Evolutionary conservation across 164 flowering plant genomes (phyloP), one percentile per base, ranked within the genome.

Genomic region (Annona squamosa): DNA sequence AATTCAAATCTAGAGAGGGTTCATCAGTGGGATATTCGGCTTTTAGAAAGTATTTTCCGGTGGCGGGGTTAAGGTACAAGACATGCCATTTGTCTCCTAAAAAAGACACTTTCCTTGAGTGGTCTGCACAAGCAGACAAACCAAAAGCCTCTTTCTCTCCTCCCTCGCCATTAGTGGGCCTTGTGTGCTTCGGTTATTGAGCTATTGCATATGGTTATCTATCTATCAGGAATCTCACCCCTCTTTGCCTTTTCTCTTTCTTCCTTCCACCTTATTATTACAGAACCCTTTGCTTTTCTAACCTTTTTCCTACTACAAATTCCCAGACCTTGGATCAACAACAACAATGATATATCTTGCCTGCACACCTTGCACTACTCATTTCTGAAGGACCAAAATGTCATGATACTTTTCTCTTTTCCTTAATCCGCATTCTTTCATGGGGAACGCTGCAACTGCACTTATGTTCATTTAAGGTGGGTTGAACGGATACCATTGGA

Each of bases 31-130:
- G 80, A 87, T 83, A 86, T 85, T 86, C 86, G 79, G 81, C 86
- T 86, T 90, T 90, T 84, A 84, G 88, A 88, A 88, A 90, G 91
- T 77, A 79, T 69, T 52, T 52, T 52, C 77, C 73, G 80, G 88
- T 84, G 70, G 85, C 82, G 82, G 87, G 77, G 72, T 87, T 83
- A 79, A 79, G 83, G 86, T 80, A 84, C 87, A 78, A 74, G 79
- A 84, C 84, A 88, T 87, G 77, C 89, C 75, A 87, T 84, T 86
- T 86, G 87, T 87, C 89, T 84, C 69, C 75, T 76, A 72, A 78
- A 84, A 90, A 79, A 84, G 81, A 78, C 78, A 56, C 73, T 67
- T 62, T 64, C 63, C 47, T 86, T 83, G 59, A 26, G 59, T 16
- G 59, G 9, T 78, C 73, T 65, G 72, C 88, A 81, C 84, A 82